These are phyloP conservation scores for Lachancea thermotolerans DNA, from an alignment of 805 yeast genomes.

Conservation along the genomic window DNA sequence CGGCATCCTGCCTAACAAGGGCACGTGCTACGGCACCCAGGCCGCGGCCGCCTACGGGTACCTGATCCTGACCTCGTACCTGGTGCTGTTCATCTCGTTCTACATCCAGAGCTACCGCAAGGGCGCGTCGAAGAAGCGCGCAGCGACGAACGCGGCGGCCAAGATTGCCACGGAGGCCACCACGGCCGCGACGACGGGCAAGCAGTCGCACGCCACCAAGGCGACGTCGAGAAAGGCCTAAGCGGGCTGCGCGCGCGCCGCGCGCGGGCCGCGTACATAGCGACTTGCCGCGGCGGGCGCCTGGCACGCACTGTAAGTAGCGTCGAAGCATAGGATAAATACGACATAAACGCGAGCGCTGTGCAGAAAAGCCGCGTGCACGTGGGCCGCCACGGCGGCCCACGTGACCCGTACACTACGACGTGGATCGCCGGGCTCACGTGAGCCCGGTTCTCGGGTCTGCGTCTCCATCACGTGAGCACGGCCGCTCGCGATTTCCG, in stretches of 20 bases:
- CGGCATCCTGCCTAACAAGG: constrained; percentile 61
- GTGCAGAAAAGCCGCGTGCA: no score
- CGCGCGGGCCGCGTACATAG: no score
- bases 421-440: no score
- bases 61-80: constrained; percentile 77
- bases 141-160: constrained; percentile 16
- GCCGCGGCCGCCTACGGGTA: constrained; percentile 91
- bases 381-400: no score
- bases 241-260: no score
- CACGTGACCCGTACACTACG: no score
- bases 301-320: not conserved
- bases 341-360: no score
- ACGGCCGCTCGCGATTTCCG: no score
- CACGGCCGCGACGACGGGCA: constrained; percentile 16
- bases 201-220: constrained; percentile 19
- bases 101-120: constrained; percentile 79
- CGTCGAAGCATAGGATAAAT: not conserved
- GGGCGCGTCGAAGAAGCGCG: constrained; percentile 30
- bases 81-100: constrained; percentile 85
- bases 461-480: no score
- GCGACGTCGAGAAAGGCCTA: constrained; percentile 31
- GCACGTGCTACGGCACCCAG: constrained; percentile 88
- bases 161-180: constrained; percentile 9
- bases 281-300: not conserved
- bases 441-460: no score